Conservation (phyloP, 2,329 filamentous ascomycete species). For the Ophiostoma populinum region DNA sequence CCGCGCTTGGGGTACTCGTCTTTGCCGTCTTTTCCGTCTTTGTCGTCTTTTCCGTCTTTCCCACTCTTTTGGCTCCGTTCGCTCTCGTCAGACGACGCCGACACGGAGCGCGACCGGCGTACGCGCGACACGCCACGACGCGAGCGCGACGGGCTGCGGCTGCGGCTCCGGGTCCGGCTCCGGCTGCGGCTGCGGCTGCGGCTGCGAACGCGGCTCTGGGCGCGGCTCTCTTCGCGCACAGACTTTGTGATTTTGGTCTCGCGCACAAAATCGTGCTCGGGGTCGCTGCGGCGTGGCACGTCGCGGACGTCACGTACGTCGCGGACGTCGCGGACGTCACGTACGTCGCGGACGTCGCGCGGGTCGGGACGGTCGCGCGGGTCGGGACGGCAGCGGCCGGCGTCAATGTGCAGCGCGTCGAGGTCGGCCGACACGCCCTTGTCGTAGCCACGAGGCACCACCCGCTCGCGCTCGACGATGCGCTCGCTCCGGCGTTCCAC, state of each 20-base stretch:
- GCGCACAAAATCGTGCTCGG: constrained; percentile 26
- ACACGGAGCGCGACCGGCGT: background rate
- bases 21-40: no score
- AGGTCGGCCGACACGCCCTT: background rate
- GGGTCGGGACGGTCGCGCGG: background rate
- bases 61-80: background rate
- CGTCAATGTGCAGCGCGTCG: constrained; percentile 32
- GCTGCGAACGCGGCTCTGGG: constrained; percentile 22
- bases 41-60: no score
- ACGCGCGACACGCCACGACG: background rate
- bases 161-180: background rate
- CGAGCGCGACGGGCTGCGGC: background rate
- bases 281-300: background rate
- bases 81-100: background rate
- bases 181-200: constrained; percentile 18
- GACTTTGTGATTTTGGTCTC: constrained; percentile 50
- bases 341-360: background rate
- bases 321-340: no score
- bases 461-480: background rate
- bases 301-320: background rate
- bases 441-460: background rate
- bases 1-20: constrained; percentile 64
- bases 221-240: constrained; percentile 25
- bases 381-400: background rate
- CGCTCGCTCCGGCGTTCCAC: constrained; percentile 3